Base-by-base conservation (phyloP, 2,329 filamentous ascomycete species). In the Claviceps monticola region DNA sequence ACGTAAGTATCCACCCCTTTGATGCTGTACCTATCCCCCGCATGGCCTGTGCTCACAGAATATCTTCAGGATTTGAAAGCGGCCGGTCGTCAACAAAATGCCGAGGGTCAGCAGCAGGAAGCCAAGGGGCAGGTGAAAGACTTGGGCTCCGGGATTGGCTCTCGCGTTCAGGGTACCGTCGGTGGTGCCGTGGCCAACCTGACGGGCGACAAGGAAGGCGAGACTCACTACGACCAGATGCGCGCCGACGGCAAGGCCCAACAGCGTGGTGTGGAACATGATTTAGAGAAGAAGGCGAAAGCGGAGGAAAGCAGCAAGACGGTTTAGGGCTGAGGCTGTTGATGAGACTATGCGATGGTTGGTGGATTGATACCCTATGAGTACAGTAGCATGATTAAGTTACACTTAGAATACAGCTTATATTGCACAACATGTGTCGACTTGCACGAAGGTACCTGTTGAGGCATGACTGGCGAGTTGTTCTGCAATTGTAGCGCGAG, bases 231-330 rank as follows among this genome's bases (percentile, higher is more conserved):
- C 62, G 73, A 86, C 65, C 66, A 74, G 58, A 72, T 84, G 68
- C 88, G 93, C 62, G 88, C 93, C 60, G 70, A 79, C 57, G 90
- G 89, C 57, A 95, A 93, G 82, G 86, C 85, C 19, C 75, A 80
- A 62, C 86, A 95, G 76, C 79, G 88, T 19, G 86, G 88, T 48
- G 89, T 84, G 1, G 89, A 95, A 76, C 71, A 76, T 39, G 88
- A 95, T 62, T 75, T 95, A 52, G 71, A 84, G 68, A 90, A 88
- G 78, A 73, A 86, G 73, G 78, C 73, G 0, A 75, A 79, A 57
- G 72, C 74, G n/a, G 49, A 54, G 43, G 26, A 38, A 9, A 23
- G 14, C 6, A 43, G 26, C 43, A 55, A 58, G 49, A 48, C 51
- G 1, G 48, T 50, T 38, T 54, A 46, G 50, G 7, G 39, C 7